These are phyloP conservation scores for Ophiocordyceps camponoti-floridani DNA, from an alignment of 2,329 filamentous ascomycete genomes.

Conservation along the genomic window DNA sequence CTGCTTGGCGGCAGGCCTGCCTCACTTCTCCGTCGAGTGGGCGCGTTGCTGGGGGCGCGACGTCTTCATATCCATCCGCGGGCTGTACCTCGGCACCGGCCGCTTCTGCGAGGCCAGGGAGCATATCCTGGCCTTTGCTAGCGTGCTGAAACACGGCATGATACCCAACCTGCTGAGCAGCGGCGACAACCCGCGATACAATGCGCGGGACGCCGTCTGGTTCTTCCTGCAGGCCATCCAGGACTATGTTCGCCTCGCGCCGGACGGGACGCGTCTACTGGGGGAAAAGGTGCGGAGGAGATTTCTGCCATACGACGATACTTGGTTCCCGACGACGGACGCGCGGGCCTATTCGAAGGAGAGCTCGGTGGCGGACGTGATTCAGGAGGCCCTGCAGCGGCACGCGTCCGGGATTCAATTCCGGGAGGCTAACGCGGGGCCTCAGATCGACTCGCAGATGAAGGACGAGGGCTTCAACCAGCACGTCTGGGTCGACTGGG, in stretches of 20 bases:
- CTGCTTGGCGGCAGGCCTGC: slow-evolving; percentile 77
- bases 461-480: slow-evolving; percentile 81
- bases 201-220: slow-evolving; percentile 92
- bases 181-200: slow-evolving; percentile 77
- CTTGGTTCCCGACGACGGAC: slow-evolving; percentile 75
- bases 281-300: slow-evolving; percentile 63
- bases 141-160: slow-evolving; percentile 95
- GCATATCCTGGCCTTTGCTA: slow-evolving; percentile 87
- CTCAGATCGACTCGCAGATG: slow-evolving; percentile 84
- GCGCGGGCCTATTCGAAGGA: slow-evolving; percentile 67
- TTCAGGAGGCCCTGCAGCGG: slow-evolving; percentile 83
- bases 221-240: slow-evolving; percentile 95
- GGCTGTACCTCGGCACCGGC: slow-evolving; percentile 79
- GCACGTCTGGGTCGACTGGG: slow-evolving; percentile 85
- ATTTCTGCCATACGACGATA: slow-evolving; percentile 90
- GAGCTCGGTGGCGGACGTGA: slow-evolving; percentile 72
- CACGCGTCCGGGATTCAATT: slow-evolving; percentile 86
- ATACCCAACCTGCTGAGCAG: slow-evolving; percentile 85
- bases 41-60: slow-evolving; percentile 94
- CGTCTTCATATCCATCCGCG: slow-evolving; percentile 88
- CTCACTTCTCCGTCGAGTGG: slow-evolving; percentile 89
- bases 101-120: slow-evolving; percentile 79
- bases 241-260: slow-evolving; percentile 71
- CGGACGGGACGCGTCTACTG: slow-evolving; percentile 56
- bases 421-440: slow-evolving; percentile 84